phyloP scores from a whole-genome alignment of 441 rosid genomes.

The Populus hybrid region DNA sequence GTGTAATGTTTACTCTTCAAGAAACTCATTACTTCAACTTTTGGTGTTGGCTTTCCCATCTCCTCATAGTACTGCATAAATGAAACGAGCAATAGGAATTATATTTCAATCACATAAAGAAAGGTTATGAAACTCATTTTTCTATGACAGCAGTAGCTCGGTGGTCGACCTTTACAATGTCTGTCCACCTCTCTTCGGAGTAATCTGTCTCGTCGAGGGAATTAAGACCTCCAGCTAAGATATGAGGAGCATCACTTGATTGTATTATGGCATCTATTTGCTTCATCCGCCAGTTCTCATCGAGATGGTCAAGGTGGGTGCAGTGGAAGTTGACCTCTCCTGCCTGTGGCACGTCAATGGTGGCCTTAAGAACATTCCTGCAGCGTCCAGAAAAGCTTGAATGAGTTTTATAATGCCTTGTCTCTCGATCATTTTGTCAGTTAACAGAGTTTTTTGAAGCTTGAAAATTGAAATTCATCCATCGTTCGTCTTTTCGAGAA shows the following conservation, averaged over 20 bases:
- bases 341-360: slow-evolving; percentile 60
- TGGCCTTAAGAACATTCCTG: slow-evolving; percentile 89
- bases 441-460: not conserved
- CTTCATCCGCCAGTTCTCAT: slow-evolving; percentile 93
- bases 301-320: slow-evolving; percentile 88
- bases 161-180: slow-evolving; percentile 56
- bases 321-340: slow-evolving; percentile 88
- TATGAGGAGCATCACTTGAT: slow-evolving; percentile 58
- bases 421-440: not conserved
- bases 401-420: not conserved
- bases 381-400: not conserved
- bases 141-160: slow-evolving; percentile 5
- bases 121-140: not conserved
- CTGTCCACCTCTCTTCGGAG: slow-evolving; percentile 84
- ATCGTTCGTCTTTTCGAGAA: not conserved
- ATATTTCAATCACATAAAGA: not conserved
- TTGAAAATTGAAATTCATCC: not conserved
- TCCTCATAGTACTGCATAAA: slow-evolving; percentile 67
- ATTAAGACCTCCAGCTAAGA: slow-evolving; percentile 89
- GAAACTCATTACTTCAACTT: slow-evolving; percentile 78
- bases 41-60: slow-evolving; percentile 94
- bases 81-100: not conserved
- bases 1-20: slow-evolving; percentile 67
- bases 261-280: slow-evolving; percentile 74
- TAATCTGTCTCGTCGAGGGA: slow-evolving; percentile 83